phyloP scores from a whole-genome alignment of 805 yeast species.

The Saccharomycopsis oosterbeekiorum region DNA sequence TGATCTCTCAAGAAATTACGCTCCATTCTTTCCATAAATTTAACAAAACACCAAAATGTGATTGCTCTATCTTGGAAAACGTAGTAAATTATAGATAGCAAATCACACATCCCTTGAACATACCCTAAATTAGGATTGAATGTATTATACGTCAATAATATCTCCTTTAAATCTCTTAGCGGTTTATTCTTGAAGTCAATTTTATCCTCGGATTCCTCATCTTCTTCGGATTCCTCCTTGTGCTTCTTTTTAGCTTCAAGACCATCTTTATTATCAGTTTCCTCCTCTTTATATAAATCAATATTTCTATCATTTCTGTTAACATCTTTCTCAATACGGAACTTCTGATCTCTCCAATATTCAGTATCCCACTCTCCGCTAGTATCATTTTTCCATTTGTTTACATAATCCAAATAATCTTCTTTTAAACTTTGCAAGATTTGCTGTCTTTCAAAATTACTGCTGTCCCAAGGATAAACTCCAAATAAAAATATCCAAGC shows the following conservation, averaged over 20 bases:
- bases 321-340: conserved; percentile 87
- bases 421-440: conserved; percentile 45
- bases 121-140: conserved; percentile 79
- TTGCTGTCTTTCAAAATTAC: conserved; percentile 54
- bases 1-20: conserved; percentile 87
- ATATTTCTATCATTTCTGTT: conserved; percentile 81
- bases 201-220: conserved; percentile 28
- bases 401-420: conserved; percentile 51
- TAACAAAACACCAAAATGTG: conserved; percentile 81
- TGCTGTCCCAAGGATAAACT: conserved; percentile 84
- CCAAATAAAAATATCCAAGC: conserved; percentile 84
- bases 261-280: conserved; percentile 22
- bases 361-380: conserved; percentile 43
- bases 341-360: conserved; percentile 83
- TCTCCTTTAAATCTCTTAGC: conserved; percentile 59
- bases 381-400: conserved; percentile 60
- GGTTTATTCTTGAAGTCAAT: conserved; percentile 63
- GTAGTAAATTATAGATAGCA: conserved; percentile 76
- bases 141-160: conserved; percentile 79
- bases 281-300: conserved; percentile 45
- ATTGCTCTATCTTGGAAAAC: conserved; percentile 58
- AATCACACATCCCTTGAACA: conserved; percentile 97
- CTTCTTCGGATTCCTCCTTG: conserved; percentile 31
- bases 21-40: conserved; percentile 92
- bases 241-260: conserved; percentile 21